Base-by-base conservation (phyloP, 2,329 filamentous ascomycete species). In the Alternaria triticimaculans region DNA sequence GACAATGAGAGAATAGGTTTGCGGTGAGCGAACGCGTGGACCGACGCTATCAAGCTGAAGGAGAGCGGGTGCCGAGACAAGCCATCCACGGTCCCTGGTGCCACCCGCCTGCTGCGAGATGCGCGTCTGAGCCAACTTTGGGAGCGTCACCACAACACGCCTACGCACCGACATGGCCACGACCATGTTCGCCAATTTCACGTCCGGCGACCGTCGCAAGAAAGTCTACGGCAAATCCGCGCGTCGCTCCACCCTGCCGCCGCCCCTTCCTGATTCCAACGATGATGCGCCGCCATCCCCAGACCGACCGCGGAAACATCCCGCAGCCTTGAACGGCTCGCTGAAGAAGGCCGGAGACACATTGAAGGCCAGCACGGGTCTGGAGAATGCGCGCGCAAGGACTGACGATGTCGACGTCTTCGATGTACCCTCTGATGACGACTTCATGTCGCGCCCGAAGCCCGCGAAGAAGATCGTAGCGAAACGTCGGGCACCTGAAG, bases 401-500 rank as follows among this genome's bases (percentile, higher is more conserved):
- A 49, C 63, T 3, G 46, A 59, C 9, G 55, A 64, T 20, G 51
- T 46, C 23, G 74, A 77, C 50, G 69, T 81, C 18, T 85, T 83
- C 68, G 82, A 85, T 64, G 77, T 84, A 20, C 82, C 82, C 5
- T 80, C 76, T 12, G 78, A 80, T 9, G 72, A 80, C 50, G 74
- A 78, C 15, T 67, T 73, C 37, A 21, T 58, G 20, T 21, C 54
- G 33, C 58, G 37, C 23, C 44, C 62, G 23, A 58, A 64, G 23
- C 58, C 68, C 33, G 62, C 65, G 20, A 73, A 72, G 63, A 66
- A 65, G 12, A 50, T 67, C 20, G 15, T 55, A 18, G 18, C 66
- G 28, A 73, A 72, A 59, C 64, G 55, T 23, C 57, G 56, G 8
- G 56, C 62, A 20, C 64, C 60, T 8, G 54, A 57, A 21, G 67